Conservation (phyloP, 2,329 filamentous ascomycete species). For the Cyclaneusma minus region DNA sequence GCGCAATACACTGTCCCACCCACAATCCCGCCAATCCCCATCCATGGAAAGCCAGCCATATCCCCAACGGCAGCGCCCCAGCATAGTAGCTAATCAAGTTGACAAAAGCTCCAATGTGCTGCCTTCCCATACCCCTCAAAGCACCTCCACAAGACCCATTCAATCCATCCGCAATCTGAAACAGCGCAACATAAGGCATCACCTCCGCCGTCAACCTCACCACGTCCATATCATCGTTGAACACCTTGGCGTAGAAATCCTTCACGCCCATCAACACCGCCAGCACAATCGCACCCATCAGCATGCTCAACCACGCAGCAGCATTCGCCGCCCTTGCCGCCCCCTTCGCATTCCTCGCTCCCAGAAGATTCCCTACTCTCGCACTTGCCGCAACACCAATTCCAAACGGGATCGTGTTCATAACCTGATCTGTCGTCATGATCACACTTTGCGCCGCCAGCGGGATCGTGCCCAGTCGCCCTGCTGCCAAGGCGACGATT, state of each 20-base stretch:
- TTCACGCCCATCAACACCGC: slow-evolving; percentile 54
- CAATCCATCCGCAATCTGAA: slow-evolving; percentile 79
- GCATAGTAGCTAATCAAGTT: slow-evolving; percentile 77
- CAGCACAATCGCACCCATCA: slow-evolving; percentile 53
- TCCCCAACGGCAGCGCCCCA: slow-evolving; percentile 65
- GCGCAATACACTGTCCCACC: slow-evolving; percentile 67
- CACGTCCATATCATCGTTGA: slow-evolving; percentile 64
- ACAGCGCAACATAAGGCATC: slow-evolving; percentile 75
- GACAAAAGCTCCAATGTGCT: slow-evolving; percentile 70
- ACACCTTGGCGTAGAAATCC: slow-evolving; percentile 60
- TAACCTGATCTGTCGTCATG: slow-evolving; percentile 77
- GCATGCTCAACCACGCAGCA: slow-evolving; percentile 56
- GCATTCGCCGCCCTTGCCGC: slow-evolving; percentile 60
- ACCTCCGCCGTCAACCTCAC: slow-evolving; percentile 59
- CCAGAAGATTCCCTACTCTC: slow-evolving; percentile 66
- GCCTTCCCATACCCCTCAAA: slow-evolving; percentile 69
- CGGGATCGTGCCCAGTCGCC: slow-evolving; percentile 61
- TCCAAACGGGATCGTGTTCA: slow-evolving; percentile 70
- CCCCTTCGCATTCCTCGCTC: slow-evolving; percentile 46
- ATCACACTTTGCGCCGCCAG: slow-evolving; percentile 76
- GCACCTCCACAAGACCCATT: slow-evolving; percentile 75
- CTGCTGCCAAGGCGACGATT: slow-evolving; percentile 72
- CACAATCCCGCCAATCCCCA: slow-evolving; percentile 72
- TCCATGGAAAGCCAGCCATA: slow-evolving; percentile 73
- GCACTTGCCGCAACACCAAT: slow-evolving; percentile 69